Base-by-base conservation (phyloP, 192 early-diverging fungal genomes). In the Globomyces pollinis-pini region DNA sequence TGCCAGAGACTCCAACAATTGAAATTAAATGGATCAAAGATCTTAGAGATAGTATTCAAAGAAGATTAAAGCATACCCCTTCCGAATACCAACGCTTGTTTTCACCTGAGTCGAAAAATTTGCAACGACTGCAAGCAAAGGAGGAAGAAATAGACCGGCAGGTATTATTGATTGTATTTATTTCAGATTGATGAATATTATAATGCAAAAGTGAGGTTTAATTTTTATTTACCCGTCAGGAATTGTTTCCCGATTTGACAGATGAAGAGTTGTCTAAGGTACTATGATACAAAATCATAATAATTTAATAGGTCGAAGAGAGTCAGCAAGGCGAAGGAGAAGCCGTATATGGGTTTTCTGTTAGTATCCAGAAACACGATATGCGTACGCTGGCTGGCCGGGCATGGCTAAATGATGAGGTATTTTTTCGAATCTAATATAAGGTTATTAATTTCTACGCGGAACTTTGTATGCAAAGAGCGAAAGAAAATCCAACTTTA, bases 361-460 rank as follows among this genome's bases (percentile, higher is more conserved):
- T 50, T 24, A 26, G 28, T 6, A 2, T 50, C n/a, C 9, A 30
- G 9, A 50, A 50, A n/a, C 23, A 50, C 8, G 92, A 95, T 42
- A 71, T 98, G 12, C 54, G 61, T 15, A 95, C 91, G 15, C 66
- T 98, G 45, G 44, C 65, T 12, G 77, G 77, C 33, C 80, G 86
- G 20, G 61, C 72, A 16, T 98, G 95, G 95, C 75, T 98, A 6
- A 96, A 98, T 66, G 95, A 98, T 66, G 91, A 96, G 62, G 93
- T 91, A 38, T 26, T 1, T 21, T 23, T 3, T n/a, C n/a, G n/a
- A 26, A 16, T 21, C 45, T 59, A 41, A 66, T 35, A 38, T 13
- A 45, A 85, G 69, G 70, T 86, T 18, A 94, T 98, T 68, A 96
- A 98, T 65, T 91, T 88, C 69, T 98, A 94, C 67, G 81, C 87